Evolutionary conservation across 768 basidiomycete species (phyloP).

Genomic region (Tylopilus plumbeoviolaceoides): DNA sequence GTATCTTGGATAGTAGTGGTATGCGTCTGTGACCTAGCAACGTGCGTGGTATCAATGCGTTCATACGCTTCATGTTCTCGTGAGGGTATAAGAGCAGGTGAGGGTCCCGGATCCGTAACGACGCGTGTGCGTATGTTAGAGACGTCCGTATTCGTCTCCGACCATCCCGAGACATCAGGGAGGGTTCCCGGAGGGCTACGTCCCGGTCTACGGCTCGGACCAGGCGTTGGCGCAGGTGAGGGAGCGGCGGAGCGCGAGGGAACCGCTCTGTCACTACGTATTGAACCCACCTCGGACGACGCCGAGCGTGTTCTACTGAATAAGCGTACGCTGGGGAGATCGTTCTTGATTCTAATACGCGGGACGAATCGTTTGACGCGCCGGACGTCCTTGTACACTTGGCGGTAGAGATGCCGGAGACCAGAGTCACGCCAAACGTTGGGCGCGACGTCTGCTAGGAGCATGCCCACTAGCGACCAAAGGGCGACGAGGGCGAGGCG

Average conservation of each 20-base stretch:
- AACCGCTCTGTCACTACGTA: constrained; percentile 30
- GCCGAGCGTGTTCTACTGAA: constrained; percentile 19
- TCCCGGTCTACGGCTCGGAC: constrained; percentile 21
- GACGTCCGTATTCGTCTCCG: constrained; percentile 26
- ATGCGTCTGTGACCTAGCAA: constrained; percentile 4
- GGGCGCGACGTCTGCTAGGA: constrained; percentile 50
- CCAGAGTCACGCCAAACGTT: constrained; percentile 44
- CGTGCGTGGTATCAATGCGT: constrained; percentile 11
- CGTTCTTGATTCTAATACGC: constrained; percentile 30
- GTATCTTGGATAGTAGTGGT: constrained; percentile 6
- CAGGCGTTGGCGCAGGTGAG: constrained; percentile 12
- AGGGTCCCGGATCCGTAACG: constrained; percentile 17
- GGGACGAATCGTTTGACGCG: constrained; percentile 30
- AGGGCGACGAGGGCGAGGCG: constrained; percentile 45
- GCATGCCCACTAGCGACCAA: constrained; percentile 51
- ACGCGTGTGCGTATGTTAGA: constrained; percentile 17
- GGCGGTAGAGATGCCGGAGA: constrained; percentile 34
- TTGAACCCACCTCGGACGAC: constrained; percentile 17
- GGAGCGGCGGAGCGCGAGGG: constrained; percentile 24
- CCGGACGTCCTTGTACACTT: constrained; percentile 33
- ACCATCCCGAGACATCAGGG: constrained; percentile 29
- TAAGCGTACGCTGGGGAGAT: constrained; percentile 27
- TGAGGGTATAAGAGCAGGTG: constrained; percentile 27
- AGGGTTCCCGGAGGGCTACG: constrained; percentile 28
- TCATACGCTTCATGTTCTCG: constrained; percentile 13